Conservation (phyloP, 2,329 filamentous ascomycete genomes). For the Xylariaceae sp. region DNA sequence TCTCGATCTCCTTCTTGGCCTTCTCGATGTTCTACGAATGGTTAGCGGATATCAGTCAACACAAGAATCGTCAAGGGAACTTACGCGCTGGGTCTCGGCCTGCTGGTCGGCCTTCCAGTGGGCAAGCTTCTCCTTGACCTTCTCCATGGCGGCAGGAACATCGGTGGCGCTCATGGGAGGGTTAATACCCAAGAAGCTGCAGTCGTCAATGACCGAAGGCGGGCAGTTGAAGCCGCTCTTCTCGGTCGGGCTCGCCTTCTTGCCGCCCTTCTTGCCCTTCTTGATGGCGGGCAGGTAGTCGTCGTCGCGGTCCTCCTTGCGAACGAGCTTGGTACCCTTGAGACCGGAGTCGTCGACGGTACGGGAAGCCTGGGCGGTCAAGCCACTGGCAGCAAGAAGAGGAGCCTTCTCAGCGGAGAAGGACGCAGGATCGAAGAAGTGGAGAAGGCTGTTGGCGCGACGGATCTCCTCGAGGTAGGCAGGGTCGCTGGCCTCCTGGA, state of each 20-base stretch:
- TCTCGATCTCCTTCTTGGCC: constrained; percentile 91
- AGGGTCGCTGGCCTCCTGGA: constrained; percentile 75
- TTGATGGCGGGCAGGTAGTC: constrained; percentile 76
- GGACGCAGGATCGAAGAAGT: constrained; percentile 79
- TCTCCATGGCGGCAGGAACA: constrained; percentile 73
- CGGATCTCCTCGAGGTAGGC: constrained; percentile 93
- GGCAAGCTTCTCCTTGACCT: constrained; percentile 85
- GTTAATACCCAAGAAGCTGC: constrained; percentile 76
- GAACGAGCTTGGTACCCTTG: constrained; percentile 77
- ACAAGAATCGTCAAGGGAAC: constrained; percentile 30
- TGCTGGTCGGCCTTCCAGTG: constrained; percentile 90
- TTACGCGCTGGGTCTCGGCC: constrained; percentile 82
- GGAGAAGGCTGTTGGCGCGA: constrained; percentile 78
- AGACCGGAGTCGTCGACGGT: constrained; percentile 79
- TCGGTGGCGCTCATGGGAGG: constrained; percentile 83
- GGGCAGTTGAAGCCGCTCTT: constrained; percentile 70
- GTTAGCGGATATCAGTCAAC: constrained; percentile 28
- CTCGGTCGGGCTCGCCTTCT: constrained; percentile 57
- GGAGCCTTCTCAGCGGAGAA: constrained; percentile 60
- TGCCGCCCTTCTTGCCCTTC: constrained; percentile 78
- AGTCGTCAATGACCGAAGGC: constrained; percentile 86
- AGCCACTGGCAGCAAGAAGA: constrained; percentile 61
- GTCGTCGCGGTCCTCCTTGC: constrained; percentile 84
- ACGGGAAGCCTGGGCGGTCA: constrained; percentile 72
- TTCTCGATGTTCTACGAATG: constrained; percentile 80